Evolutionary conservation across 768 basidiomycete genomes (phyloP).

Genomic region (Auriscalpium microsporum): DNA sequence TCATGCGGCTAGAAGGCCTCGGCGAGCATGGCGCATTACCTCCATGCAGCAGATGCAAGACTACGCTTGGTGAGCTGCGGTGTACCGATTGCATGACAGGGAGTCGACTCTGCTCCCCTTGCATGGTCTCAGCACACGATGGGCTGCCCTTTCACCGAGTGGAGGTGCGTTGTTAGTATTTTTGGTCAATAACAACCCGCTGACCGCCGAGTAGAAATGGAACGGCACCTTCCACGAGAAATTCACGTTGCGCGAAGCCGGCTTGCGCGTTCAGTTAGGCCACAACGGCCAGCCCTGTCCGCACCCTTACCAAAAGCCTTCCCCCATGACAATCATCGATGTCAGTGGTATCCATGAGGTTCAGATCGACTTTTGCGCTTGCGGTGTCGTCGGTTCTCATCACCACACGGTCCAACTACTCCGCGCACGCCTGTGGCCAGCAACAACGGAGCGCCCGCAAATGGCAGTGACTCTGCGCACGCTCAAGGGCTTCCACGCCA

Average conservation of each 20-base stretch:
- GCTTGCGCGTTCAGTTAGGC: neutral
- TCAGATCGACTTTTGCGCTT: neutral
- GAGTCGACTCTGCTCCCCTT: no score
- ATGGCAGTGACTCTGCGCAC: slow-evolving; percentile 11
- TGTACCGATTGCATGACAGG: no score
- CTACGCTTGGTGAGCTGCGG: no score
- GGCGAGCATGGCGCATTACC: no score
- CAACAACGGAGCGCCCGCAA: slow-evolving; percentile 3
- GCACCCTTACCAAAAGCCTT: neutral
- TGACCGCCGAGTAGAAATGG: neutral
- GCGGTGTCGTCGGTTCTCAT: neutral
- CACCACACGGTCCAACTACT: neutral
- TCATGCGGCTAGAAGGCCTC: no score
- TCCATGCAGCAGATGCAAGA: no score
- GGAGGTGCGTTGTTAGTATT: neutral
- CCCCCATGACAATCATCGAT: neutral
- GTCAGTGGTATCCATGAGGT: neutral
- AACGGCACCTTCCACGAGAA: neutral
- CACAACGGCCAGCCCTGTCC: neutral
- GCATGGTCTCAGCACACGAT: no score
- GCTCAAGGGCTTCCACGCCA: slow-evolving; percentile 4
- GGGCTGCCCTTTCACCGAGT: no score
- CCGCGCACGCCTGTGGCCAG: slow-evolving; percentile 11
- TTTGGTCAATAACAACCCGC: neutral
- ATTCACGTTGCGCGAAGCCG: neutral